Evolutionary conservation across 208 protist genomes (phyloP), one percentile per base, ranked within the genome.

Genomic region (Zelonia costaricensis): DNA sequence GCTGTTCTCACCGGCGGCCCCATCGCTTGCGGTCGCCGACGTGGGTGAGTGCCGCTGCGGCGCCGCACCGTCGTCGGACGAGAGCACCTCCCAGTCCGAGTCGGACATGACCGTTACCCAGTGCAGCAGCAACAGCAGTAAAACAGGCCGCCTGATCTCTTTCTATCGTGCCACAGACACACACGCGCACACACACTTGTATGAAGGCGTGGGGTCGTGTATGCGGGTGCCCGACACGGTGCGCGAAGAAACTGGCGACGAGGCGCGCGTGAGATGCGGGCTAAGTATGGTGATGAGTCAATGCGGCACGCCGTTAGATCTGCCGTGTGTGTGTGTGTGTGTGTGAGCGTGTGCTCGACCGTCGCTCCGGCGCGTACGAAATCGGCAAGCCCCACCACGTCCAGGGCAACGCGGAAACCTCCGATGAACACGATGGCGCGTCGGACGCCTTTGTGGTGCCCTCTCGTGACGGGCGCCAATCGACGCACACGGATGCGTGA

Each of bases 51-150:
- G 12, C 3, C n/a, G 23, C 47, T 35, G 10, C 36, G 44, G 46
- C n/a, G 33, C 35, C 13, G 25, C 8, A 36, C 10, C 22, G 18
- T 30, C 56, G 12, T 63, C 49, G 23, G 55, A 28, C 6, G 65
- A 64, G 1, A 71, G 56, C 39, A 71, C 56, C 28, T 71, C 65
- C 65, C 65, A 71, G 15, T 71, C 65, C 0, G 65, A 71, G 49
- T 71, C 65, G 22, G 65, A 71, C 65, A 71, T 71, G 33, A 25
- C 18, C 4, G 40, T 44, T 38, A 4, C n/a, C n/a, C n/a, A n/a
- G n/a, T n/a, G n/a, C n/a, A n/a, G n/a, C n/a, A n/a, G n/a, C n/a
- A n/a, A n/a, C n/a, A n/a, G n/a, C n/a, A n/a, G n/a, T n/a, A n/a
- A n/a, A n/a, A n/a, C n/a, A n/a, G n/a, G n/a, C n/a, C n/a, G n/a